Evolutionary conservation across 2,329 filamentous ascomycete genomes (phyloP).

Genomic region (Incumbomyces lentus): DNA sequence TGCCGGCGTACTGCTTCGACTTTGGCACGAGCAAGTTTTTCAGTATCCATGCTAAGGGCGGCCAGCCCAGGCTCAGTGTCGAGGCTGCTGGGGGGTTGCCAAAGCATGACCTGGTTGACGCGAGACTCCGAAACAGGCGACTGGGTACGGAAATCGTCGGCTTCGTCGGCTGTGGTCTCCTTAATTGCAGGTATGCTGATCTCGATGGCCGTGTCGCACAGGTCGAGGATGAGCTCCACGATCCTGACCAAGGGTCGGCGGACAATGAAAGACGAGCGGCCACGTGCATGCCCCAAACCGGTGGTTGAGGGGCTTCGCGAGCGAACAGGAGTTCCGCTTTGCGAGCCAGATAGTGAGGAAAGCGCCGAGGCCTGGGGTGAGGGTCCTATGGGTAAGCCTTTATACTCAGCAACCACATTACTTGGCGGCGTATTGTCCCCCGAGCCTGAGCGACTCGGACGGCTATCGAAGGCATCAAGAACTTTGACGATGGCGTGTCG

Average conservation of each 20-base stretch:
- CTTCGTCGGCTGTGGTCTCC: conserved; percentile 55
- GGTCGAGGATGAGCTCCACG: conserved; percentile 84
- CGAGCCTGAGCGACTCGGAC: conserved; percentile 53
- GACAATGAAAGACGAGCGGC: conserved; percentile 85
- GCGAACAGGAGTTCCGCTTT: conserved; percentile 48
- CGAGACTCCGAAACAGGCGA: conserved; percentile 93
- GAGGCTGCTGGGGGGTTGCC: conserved; percentile 85
- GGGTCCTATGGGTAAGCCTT: conserved; percentile 62
- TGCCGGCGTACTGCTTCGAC: conserved; percentile 89
- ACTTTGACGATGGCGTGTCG: conserved; percentile 91
- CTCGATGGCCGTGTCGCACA: conserved; percentile 91
- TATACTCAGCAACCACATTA: conserved; percentile 57
- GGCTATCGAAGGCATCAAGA: conserved; percentile 77
- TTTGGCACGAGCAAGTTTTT: conserved; percentile 72
- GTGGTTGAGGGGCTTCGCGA: conserved; percentile 51
- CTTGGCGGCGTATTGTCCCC: conserved; percentile 40
- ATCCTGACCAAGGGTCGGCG: conserved; percentile 83
- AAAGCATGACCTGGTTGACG: conserved; percentile 87
- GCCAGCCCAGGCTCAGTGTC: conserved; percentile 90
- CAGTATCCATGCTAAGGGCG: conserved; percentile 79
- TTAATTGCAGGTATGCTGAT: conserved; percentile 92
- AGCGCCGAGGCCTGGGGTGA: conserved; percentile 59
- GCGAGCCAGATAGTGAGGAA: conserved; percentile 57
- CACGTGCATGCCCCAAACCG: conserved; percentile 69
- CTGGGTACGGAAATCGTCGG: conserved; percentile 75